Conservation (phyloP, 495 filamentous ascomycete genomes). For the Jackrogersella multiformis region DNA sequence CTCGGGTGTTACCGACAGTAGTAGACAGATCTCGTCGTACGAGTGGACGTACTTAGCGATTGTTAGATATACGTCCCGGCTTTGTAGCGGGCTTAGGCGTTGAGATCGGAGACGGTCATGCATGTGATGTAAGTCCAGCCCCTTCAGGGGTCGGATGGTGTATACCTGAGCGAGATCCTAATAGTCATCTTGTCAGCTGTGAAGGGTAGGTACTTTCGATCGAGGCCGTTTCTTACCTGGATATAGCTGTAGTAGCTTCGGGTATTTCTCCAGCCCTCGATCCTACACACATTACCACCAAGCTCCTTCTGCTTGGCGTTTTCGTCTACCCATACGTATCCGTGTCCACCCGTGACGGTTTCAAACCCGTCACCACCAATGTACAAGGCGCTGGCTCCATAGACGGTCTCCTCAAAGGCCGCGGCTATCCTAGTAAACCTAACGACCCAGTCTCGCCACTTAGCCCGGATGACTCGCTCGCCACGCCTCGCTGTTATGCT, state of each 20-base stretch:
- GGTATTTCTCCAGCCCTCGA: conserved; percentile 96
- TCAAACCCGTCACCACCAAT: conserved; percentile 80
- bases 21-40: conserved; percentile 88
- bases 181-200: conserved; percentile 23
- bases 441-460: conserved; percentile 88
- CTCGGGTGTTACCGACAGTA: conserved; percentile 87
- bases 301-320: conserved; percentile 81
- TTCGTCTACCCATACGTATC: conserved; percentile 94
- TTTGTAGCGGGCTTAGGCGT: conserved; percentile 73
- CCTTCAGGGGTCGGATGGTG: conserved; percentile 76
- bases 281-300: conserved; percentile 85
- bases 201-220: neutral
- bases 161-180: conserved; percentile 71
- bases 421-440: conserved; percentile 92
- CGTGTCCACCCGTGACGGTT: conserved; percentile 75
- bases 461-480: conserved; percentile 87
- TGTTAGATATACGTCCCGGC: conserved; percentile 81
- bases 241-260: conserved; percentile 95
- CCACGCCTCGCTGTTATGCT: conserved; percentile 88
- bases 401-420: conserved; percentile 94
- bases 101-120: conserved; percentile 87
- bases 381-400: conserved; percentile 89
- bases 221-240: conserved; percentile 63
- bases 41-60: conserved; percentile 77
- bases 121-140: conserved; percentile 87